Conservation (phyloP, 257 asterid genomes). For the Nicotiana noctiflora region DNA sequence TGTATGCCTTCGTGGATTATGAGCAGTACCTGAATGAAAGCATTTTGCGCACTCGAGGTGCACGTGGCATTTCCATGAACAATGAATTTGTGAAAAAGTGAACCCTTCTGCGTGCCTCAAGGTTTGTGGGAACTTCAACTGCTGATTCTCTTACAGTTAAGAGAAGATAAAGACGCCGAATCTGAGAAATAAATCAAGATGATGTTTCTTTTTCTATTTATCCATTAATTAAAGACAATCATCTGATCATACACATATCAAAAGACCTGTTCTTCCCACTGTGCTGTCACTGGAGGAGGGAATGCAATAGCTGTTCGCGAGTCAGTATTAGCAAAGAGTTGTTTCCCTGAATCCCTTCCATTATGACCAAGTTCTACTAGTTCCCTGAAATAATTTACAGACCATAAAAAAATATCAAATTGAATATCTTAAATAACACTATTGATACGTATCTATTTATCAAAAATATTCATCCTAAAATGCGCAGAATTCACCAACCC, state of each 20-base stretch:
- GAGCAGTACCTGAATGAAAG: constrained; percentile 71
- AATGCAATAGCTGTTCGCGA: constrained; percentile 43
- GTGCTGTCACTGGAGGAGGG: constrained; percentile 86
- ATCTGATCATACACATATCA: constrained; percentile 1
- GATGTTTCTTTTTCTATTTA: not conserved
- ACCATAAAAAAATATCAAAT: not conserved
- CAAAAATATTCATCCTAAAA: not conserved
- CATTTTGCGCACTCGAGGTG: constrained; percentile 99
- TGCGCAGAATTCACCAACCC: constrained; percentile 47
- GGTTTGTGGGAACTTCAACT: constrained; percentile 83
- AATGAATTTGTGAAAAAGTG: constrained; percentile 89
- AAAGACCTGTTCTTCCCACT: constrained; percentile 95
- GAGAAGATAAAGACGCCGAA: constrained; percentile 91
- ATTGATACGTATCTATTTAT: not conserved
- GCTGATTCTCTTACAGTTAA: constrained; percentile 95
- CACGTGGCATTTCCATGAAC: constrained; percentile 96
- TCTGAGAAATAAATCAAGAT: constrained; percentile 35
- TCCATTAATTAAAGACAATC: not conserved
- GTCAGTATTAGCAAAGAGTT: constrained; percentile 60
- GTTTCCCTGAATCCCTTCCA: constrained; percentile 80
- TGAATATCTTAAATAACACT: not conserved
- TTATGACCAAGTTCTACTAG: constrained; percentile 73
- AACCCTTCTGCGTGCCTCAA: constrained; percentile 94
- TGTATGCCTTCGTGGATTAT: not conserved
- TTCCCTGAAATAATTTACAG: constrained; percentile 49